Evolutionary conservation across 2,329 filamentous ascomycete species (phyloP), one percentile per base, ranked within the genome.

Genomic region (Xylariaceae sp.): DNA sequence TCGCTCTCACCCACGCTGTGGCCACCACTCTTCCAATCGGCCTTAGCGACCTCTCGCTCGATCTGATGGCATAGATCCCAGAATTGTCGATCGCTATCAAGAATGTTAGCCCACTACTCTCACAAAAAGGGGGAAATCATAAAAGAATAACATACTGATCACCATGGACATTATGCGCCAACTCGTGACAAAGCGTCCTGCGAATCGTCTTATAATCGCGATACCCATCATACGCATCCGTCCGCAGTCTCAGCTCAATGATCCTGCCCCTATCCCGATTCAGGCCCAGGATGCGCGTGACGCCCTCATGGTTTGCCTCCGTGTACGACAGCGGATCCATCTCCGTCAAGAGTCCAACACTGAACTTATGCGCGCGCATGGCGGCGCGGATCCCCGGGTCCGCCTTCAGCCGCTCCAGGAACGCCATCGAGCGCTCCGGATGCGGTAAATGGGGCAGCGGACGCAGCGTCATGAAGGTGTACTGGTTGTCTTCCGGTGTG

Each of bases 161-260:
- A 0, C 88, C 81, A 75, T 88, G 88, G 8, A 96, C 90, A 68
- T 96, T 97, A 74, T 99, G 94, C 65, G 92, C 88, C 15, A 99
- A 80, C 77, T 99, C 94, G 76, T 99, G 94, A 71, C 93, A 97
- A 10, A 99, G 79, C 51, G 94, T 97, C 67, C 89, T 90, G 55
- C 94, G 84, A 53, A 99, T 95, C 0, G 88, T 92, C 67, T 88
- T 88, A 76, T 97, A 99, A 72, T 97, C 91, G 44, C 94, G 79
- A 70, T 96, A 97, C 0, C 94, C 94, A 72, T 96, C 92, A 72
- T 94, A 91, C 2, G 89, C 90, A 75, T 99, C 94, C 1, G 94
- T 97, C n/a, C 94, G 80, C 41, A 99, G 76, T 0, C 94, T 80
- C 62, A 99, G 75, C 78, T 97, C 92, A 58, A 99, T 96, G 1